A percentile compares a stretch with the other conserved stretches of the same genome.
These are phyloP conservation scores for Candida coleopterorum DNA, from an alignment of 805 yeast genomes.

Conservation along the genomic window DNA sequence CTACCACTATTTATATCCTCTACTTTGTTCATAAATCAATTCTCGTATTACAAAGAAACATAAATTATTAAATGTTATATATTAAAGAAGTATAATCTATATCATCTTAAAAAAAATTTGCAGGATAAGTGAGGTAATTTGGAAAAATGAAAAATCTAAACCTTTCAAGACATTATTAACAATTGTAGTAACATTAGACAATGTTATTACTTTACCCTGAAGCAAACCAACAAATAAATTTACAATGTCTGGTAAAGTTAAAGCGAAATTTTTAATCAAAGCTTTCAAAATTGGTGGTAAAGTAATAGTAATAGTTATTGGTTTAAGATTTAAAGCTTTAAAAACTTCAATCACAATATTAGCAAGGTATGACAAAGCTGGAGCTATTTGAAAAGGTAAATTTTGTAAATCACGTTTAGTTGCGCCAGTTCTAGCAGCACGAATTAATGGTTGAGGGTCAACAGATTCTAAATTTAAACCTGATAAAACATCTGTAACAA, in stretches of 20 bases:
- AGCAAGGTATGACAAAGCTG: neutral
- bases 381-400: too few species aligned
- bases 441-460: neutral
- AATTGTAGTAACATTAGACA: too few species aligned
- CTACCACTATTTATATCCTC: too few species aligned
- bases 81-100: too few species aligned
- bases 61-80: too few species aligned
- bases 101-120: too few species aligned
- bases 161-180: too few species aligned
- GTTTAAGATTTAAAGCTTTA: neutral
- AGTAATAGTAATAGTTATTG: neutral
- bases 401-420: neutral
- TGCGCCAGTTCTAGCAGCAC: neutral
- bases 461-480: neutral
- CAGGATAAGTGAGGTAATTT: too few species aligned
- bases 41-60: too few species aligned
- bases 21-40: too few species aligned
- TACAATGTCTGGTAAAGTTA: conserved; percentile 2
- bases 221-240: conserved; percentile 2
- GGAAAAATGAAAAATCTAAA: too few species aligned
- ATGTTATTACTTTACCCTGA: too few species aligned
- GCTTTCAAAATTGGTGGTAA: neutral
- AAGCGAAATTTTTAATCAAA: neutral
- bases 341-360: conserved; percentile 1
- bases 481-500: neutral